A percentile compares a stretch with the other conserved stretches of the same genome.
Conservation (phyloP, 2,329 filamentous ascomycete genomes). For the Penicillium sp. region DNA sequence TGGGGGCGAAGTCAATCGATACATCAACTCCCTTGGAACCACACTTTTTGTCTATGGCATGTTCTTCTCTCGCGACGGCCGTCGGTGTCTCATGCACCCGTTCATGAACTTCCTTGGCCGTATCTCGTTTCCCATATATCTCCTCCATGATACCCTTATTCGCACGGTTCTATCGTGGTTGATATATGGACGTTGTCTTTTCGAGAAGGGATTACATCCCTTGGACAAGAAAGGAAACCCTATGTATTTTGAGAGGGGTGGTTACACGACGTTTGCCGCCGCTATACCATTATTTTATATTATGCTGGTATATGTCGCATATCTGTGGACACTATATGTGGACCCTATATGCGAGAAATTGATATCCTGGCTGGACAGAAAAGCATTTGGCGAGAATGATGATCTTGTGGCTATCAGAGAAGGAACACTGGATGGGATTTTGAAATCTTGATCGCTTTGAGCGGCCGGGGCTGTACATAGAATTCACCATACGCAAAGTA, state of each 20-base stretch:
- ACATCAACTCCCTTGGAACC: slow-evolving; percentile 25
- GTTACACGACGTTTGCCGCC: not conserved
- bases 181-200: slow-evolving; percentile 16
- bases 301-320: not conserved
- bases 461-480: no score
- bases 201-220: slow-evolving; percentile 3
- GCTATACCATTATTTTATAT: not conserved
- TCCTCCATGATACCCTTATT: slow-evolving; percentile 29
- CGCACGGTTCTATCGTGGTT: slow-evolving; percentile 27
- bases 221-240: not conserved
- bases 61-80: slow-evolving; percentile 23
- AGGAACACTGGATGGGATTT: not conserved
- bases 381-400: not conserved
- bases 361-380: not conserved
- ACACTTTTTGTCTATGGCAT: slow-evolving; percentile 23
- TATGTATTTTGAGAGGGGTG: not conserved
- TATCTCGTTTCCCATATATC: slow-evolving; percentile 29
- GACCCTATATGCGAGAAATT: not conserved
- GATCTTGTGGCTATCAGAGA: not conserved
- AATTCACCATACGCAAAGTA: no score
- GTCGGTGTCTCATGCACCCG: slow-evolving; percentile 18
- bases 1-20: slow-evolving; percentile 22
- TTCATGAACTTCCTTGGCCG: slow-evolving; percentile 29
- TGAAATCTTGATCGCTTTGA: not conserved
- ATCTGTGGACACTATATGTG: not conserved